These are phyloP conservation scores for Dalbergia cultrata DNA, from an alignment of 306 rosid species.

Conservation along the genomic window DNA sequence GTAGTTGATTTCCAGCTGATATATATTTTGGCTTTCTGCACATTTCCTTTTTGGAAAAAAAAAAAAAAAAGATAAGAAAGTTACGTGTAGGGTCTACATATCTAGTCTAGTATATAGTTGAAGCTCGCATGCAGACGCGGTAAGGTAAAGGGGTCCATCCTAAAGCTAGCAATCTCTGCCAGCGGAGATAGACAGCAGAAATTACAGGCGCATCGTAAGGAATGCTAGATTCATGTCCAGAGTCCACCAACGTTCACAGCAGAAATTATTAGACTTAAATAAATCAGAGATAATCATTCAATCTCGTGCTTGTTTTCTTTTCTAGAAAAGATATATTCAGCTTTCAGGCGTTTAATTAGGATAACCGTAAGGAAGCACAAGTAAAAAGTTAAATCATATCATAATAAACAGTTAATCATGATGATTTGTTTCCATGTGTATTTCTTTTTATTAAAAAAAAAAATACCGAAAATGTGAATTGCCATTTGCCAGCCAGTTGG, in stretches of 20 bases:
- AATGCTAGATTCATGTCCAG: not conserved
- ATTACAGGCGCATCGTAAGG: conserved; percentile 49
- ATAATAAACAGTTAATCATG: not conserved
- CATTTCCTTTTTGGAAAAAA: not conserved
- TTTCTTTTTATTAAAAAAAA: too few species aligned
- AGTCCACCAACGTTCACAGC: not conserved
- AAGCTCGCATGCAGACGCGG: not conserved
- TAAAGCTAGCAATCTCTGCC: conserved; percentile 15
- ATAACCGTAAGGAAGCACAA: not conserved
- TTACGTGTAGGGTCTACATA: conserved; percentile 5
- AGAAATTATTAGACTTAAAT: not conserved
- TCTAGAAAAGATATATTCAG: not conserved
- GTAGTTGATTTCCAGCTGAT: too few species aligned
- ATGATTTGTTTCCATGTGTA: too few species aligned
- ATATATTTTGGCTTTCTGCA: not conserved
- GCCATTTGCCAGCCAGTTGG: too few species aligned
- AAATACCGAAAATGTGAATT: too few species aligned
- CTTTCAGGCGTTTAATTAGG: not conserved
- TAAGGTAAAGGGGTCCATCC: not conserved
- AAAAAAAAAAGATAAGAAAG: not conserved
- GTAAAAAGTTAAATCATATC: not conserved
- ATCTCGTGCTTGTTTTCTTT: not conserved
- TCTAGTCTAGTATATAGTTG: too few species aligned
- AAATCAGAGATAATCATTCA: conserved; percentile 34
- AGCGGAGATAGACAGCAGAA: conserved; percentile 29